Conservation (phyloP, 1,284 basidiomycete genomes). For the Melampsora americana region DNA sequence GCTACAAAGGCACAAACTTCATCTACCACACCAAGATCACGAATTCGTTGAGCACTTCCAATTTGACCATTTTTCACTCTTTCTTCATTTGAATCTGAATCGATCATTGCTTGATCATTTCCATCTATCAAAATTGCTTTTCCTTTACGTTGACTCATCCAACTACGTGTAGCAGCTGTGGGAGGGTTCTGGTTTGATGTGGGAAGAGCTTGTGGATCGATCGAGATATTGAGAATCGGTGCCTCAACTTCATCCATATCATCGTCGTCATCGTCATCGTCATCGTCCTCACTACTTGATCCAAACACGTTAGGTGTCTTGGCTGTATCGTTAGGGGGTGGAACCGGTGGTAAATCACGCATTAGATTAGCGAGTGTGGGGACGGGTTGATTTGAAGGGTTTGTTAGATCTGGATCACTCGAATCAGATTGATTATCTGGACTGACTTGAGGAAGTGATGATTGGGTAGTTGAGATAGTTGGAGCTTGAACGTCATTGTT, state of each 20-base stretch:
- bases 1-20: conserved; percentile 14
- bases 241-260: conserved; percentile 4
- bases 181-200: background rate
- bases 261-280: conserved; percentile 5
- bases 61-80: background rate
- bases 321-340: background rate
- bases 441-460: background rate
- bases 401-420: background rate
- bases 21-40: conserved; percentile 21
- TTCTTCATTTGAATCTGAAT: background rate
- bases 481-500: background rate
- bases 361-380: background rate
- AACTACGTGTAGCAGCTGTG: conserved; percentile 17
- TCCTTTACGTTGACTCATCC: conserved; percentile 33
- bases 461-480: background rate
- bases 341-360: background rate
- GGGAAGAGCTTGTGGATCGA: background rate
- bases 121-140: conserved; percentile 26
- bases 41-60: conserved; percentile 15
- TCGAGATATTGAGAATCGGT: background rate
- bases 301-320: background rate
- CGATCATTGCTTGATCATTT: background rate
- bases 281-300: conserved; percentile 4
- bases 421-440: background rate
- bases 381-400: background rate